Conservation (phyloP, 495 filamentous ascomycete species). For the Penicillium robsamsonii region DNA sequence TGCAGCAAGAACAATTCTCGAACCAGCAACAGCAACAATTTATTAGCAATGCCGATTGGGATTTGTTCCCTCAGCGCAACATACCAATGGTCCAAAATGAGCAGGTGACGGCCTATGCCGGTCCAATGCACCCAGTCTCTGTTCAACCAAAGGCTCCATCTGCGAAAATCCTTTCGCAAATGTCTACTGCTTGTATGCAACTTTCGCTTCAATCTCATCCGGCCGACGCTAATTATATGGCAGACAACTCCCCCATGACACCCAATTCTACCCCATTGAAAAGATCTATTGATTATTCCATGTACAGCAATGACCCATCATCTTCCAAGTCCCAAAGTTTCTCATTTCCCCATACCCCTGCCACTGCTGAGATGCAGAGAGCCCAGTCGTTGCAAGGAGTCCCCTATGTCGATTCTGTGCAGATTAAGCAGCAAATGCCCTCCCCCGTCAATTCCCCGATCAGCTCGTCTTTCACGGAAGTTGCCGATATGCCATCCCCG, state of each 20-base stretch:
- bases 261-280: constrained; percentile 50
- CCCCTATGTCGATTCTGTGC: constrained; percentile 33
- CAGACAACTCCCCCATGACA: constrained; percentile 49
- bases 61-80: constrained; percentile 25
- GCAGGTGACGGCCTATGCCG: constrained; percentile 22
- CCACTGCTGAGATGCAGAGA: constrained; percentile 46
- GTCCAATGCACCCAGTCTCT: constrained; percentile 37
- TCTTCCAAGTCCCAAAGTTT: constrained; percentile 37
- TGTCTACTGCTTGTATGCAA: constrained; percentile 44
- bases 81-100: constrained; percentile 20
- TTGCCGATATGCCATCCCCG: constrained; percentile 45
- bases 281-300: constrained; percentile 39
- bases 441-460: constrained; percentile 51
- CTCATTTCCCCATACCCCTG: constrained; percentile 35
- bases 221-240: constrained; percentile 13
- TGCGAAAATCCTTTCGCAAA: constrained; percentile 51
- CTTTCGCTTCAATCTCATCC: not conserved
- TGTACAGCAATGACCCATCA: constrained; percentile 34
- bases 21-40: constrained; percentile 8
- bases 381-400: constrained; percentile 48
- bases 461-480: constrained; percentile 47
- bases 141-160: constrained; percentile 39
- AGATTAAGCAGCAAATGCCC: constrained; percentile 43
- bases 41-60: constrained; percentile 25
- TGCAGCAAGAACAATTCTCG: constrained; percentile 20